Evolutionary conservation across 257 asterid species (phyloP).

Genomic region (Leptodermis oblonga): DNA sequence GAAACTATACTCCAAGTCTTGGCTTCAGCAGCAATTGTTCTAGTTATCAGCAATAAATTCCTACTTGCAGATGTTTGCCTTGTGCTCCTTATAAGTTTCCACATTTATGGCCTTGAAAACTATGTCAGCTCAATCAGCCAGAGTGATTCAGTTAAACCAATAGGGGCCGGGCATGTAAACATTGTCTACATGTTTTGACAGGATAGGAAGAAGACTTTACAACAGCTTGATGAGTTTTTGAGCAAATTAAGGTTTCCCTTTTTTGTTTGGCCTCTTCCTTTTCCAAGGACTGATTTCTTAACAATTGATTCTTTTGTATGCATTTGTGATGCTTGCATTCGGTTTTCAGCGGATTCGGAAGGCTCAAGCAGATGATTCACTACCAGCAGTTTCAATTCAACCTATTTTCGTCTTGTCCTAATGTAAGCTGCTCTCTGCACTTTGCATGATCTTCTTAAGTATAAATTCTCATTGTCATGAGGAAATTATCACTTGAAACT

Average conservation of each 20-base stretch:
- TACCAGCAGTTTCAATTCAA: conserved; percentile 39
- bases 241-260: neutral
- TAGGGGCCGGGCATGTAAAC: too few species aligned
- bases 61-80: conserved; percentile 76
- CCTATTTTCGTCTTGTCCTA: conserved; percentile 86
- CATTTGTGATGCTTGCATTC: too few species aligned
- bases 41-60: conserved; percentile 78
- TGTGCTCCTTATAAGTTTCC: neutral
- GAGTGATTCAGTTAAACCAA: too few species aligned
- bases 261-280: neutral
- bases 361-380: conserved; percentile 65
- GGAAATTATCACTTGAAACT: neutral
- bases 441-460: neutral
- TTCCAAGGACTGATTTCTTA: neutral
- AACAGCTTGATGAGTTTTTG: too few species aligned
- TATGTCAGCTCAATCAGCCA: neutral
- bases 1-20: conserved; percentile 81
- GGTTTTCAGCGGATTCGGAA: conserved; percentile 65
- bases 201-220: too few species aligned
- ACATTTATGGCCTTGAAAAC: too few species aligned
- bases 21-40: conserved; percentile 83
- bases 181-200: too few species aligned
- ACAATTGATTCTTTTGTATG: too few species aligned
- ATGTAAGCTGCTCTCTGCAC: conserved; percentile 43
- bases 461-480: too few species aligned